Evolutionary conservation across 768 basidiomycete species (phyloP).

Genomic region (Serendipita vermifera): DNA sequence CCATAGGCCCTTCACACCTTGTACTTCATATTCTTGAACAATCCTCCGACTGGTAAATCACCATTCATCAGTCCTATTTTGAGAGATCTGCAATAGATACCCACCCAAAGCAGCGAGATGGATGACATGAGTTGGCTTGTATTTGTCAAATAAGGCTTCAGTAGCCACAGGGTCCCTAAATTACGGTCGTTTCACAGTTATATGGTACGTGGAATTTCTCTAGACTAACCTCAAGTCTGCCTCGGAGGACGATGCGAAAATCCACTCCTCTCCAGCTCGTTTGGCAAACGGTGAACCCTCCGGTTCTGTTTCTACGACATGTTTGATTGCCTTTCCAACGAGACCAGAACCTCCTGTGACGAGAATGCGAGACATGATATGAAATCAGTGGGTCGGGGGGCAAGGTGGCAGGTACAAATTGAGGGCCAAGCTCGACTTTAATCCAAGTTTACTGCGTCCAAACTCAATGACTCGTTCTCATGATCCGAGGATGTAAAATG

Average conservation of each 20-base stretch:
- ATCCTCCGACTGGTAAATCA: slow-evolving; percentile 58
- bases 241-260: slow-evolving; percentile 67
- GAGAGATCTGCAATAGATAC: slow-evolving; percentile 16
- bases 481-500: no score
- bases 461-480: no score
- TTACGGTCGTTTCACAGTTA: background rate
- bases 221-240: slow-evolving; percentile 76
- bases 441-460: no score
- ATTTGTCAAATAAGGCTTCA: slow-evolving; percentile 65
- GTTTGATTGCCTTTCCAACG: slow-evolving; percentile 72
- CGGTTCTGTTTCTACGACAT: slow-evolving; percentile 66
- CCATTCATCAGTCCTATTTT: slow-evolving; percentile 9
- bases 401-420: no score
- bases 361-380: slow-evolving; percentile 40
- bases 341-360: slow-evolving; percentile 80
- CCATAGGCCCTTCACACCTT: no score
- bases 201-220: no score
- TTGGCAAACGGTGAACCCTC: slow-evolving; percentile 70
- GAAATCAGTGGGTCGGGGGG: no score
- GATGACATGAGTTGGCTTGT: slow-evolving; percentile 92
- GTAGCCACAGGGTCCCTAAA: slow-evolving; percentile 58
- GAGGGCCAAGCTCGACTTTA: no score
- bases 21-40: slow-evolving; percentile 93
- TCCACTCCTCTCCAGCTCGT: slow-evolving; percentile 64
- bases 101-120: slow-evolving; percentile 89